Base-by-base conservation (phyloP, 1,284 basidiomycete species). In the Ustilago crameri region DNA sequence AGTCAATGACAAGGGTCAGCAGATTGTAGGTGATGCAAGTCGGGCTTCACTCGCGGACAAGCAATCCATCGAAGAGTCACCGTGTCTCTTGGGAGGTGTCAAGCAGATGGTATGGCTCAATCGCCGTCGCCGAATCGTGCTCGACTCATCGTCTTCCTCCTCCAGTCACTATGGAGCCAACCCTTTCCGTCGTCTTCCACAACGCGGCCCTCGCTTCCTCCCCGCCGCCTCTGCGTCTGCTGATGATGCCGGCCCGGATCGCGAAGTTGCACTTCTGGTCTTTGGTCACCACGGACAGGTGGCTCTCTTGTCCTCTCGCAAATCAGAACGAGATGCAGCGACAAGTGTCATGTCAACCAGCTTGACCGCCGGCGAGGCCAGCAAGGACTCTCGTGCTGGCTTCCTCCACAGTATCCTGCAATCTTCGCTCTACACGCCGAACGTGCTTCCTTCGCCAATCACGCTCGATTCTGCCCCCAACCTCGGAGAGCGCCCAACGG, bases 251-350 rank as follows among this genome's bases (percentile, higher is more conserved):
- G 60, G 57, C 8, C 65, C 66, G 0, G 63, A 65, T 20, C 38
- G 18, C 4, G 65, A 74, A 17, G 38, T 69, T 0, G 71, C 71
- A 4, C 52, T 74, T 10, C 30, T 69, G 5, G 54, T 74, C 14
- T 69, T 74, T 17, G 71, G 71, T 7, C 14, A 53, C n/a, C 62
- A 55, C 5, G 65, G 65, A 12, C 61, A 69, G 37, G 58, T 74
- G 17, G 58, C 61, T 0, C 43, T 74, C 15, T 48, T 74, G 3
- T 59, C 59, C 14, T 55, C 56, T 43, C 61, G 66, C 34, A 50
- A 52, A 17, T 27, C 45, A 2, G 55, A 69, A 10, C 46, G 51
- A 24, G 26, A 58, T 3, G 46, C 65, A 12, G 30, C 47, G 2
- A 18, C 37, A 1, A 43, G 47, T 35, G 48, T 41, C 57, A 18